phyloP scores from a whole-genome alignment of 2,329 filamentous ascomycete genomes.

The Colletotrichum shisoi region DNA sequence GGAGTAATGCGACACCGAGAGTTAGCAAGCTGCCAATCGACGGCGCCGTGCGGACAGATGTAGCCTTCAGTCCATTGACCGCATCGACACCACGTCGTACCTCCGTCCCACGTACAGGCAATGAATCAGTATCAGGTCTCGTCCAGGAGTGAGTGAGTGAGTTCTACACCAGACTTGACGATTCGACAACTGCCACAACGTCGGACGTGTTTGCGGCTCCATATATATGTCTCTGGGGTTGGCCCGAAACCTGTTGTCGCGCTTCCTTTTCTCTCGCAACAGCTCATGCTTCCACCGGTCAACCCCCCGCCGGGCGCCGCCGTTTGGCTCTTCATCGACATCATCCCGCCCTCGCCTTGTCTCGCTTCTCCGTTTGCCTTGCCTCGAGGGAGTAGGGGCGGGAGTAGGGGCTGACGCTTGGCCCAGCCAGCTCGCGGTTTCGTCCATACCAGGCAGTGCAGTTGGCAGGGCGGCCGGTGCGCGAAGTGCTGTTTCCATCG shows the following conservation, averaged over 20 bases:
- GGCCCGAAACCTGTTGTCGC: not conserved
- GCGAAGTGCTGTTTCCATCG: constrained; percentile 28
- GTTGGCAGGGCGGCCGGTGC: constrained; percentile 26
- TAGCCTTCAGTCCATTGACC: not conserved
- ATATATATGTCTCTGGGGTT: constrained; percentile 10
- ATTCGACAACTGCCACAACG: not conserved
- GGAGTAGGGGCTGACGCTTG: not conserved
- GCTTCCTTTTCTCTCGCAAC: not conserved
- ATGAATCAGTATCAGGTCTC: constrained; percentile 3
- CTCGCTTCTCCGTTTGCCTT: constrained; percentile 2
- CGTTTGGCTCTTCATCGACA: constrained; percentile 25
- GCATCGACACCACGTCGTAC: not conserved
- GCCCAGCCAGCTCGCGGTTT: not conserved
- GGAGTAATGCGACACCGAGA: constrained; percentile 25
- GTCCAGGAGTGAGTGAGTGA: not conserved
- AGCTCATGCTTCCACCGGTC: constrained; percentile 5
- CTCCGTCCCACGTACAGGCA: constrained; percentile 2
- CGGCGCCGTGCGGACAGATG: not conserved
- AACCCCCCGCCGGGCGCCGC: constrained; percentile 8
- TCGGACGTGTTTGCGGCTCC: constrained; percentile 23
- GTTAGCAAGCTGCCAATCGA: constrained; percentile 9
- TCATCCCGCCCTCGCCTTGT: not conserved
- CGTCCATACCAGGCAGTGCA: not conserved
- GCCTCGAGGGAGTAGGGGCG: not conserved
- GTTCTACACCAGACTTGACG: not conserved